Percentiles rank a stretch among this genome's conserved stretches.
Conservation (phyloP, 2,329 filamentous ascomycete species). For the Colletotrichum euphorbiae region DNA sequence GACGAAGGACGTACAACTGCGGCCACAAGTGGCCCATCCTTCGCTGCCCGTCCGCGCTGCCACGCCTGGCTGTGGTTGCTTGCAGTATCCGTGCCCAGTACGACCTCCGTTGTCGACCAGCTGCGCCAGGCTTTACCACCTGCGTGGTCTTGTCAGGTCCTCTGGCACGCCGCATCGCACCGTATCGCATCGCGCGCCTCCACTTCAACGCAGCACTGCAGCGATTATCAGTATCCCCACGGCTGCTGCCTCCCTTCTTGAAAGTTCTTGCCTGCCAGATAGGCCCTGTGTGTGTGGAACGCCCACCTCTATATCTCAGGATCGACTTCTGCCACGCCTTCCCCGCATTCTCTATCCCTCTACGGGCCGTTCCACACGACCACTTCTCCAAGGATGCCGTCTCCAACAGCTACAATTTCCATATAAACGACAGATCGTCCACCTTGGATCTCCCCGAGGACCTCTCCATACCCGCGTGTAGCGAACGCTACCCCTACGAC, state of each 20-base stretch:
- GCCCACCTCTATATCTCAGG: slow-evolving; percentile 32
- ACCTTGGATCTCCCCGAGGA: slow-evolving; percentile 32
- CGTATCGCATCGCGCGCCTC: slow-evolving; percentile 28
- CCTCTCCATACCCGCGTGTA: slow-evolving; percentile 27
- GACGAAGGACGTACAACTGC: slow-evolving; percentile 33
- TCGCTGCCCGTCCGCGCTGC: slow-evolving; percentile 34
- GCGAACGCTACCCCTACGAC: slow-evolving; percentile 29
- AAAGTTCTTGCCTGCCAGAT: slow-evolving; percentile 36
- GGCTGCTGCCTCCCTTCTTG: slow-evolving; percentile 26
- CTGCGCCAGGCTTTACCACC: slow-evolving; percentile 18
- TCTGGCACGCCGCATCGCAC: slow-evolving; percentile 31
- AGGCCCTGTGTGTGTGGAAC: slow-evolving; percentile 36
- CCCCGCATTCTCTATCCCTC: slow-evolving; percentile 39
- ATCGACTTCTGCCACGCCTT: slow-evolving; percentile 35
- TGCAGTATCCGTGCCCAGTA: slow-evolving; percentile 35
- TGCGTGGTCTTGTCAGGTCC: slow-evolving; percentile 23
- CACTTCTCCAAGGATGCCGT: slow-evolving; percentile 41
- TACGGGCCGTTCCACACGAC: slow-evolving; percentile 41
- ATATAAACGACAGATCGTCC: slow-evolving; percentile 40
- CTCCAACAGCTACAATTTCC: slow-evolving; percentile 38
- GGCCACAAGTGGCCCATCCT: slow-evolving; percentile 37
- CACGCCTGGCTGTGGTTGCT: slow-evolving; percentile 28
- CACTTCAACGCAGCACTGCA: slow-evolving; percentile 23
- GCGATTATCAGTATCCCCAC: slow-evolving; percentile 36
- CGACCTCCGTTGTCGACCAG: slow-evolving; percentile 26